A percentile compares a stretch with the other conserved stretches of the same genome.
phyloP scores from a whole-genome alignment of 2,329 filamentous ascomycete genomes.

The Trichoderma simmonsii region DNA sequence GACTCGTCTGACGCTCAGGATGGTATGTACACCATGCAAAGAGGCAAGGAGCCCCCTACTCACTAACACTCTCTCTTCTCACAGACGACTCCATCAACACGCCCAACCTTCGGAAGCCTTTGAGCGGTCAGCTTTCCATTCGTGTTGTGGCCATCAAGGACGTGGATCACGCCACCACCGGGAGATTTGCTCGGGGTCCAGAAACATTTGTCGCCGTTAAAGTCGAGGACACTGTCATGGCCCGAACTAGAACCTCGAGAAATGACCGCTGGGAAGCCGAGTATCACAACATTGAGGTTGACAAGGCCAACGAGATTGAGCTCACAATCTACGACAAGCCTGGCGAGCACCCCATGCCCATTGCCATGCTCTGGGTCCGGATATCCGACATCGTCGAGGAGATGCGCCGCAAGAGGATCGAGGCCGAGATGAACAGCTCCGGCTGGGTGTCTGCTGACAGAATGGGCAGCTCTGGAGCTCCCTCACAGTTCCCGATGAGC shows the following conservation, averaged over 20 bases:
- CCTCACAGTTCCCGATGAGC: conserved; percentile 57
- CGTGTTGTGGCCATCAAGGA: conserved; percentile 86
- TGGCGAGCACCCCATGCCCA: conserved; percentile 83
- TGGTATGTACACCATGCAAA: conserved; percentile 53
- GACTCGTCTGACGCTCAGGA: conserved; percentile 75
- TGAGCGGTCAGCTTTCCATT: conserved; percentile 85
- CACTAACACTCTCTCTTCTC: background rate
- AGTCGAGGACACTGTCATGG: conserved; percentile 90
- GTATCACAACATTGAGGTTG: conserved; percentile 86
- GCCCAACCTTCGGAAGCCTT: conserved; percentile 91
- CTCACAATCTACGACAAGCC: conserved; percentile 97
- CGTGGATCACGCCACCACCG: conserved; percentile 85
- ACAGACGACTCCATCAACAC: conserved; percentile 94
- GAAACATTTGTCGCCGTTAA: conserved; percentile 97
- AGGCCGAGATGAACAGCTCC: conserved; percentile 88
- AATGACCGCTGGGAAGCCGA: conserved; percentile 92
- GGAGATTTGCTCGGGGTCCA: conserved; percentile 81
- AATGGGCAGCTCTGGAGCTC: conserved; percentile 63
- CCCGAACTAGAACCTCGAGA: conserved; percentile 78
- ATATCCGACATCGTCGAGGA: conserved; percentile 98
- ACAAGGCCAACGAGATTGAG: conserved; percentile 98
- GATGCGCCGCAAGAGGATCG: conserved; percentile 94
- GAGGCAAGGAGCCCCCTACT: background rate
- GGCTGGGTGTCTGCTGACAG: conserved; percentile 98
- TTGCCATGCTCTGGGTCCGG: conserved; percentile 92